Evolutionary conservation across 768 basidiomycete genomes (phyloP).

Genomic region (Saitozyma sp.): DNA sequence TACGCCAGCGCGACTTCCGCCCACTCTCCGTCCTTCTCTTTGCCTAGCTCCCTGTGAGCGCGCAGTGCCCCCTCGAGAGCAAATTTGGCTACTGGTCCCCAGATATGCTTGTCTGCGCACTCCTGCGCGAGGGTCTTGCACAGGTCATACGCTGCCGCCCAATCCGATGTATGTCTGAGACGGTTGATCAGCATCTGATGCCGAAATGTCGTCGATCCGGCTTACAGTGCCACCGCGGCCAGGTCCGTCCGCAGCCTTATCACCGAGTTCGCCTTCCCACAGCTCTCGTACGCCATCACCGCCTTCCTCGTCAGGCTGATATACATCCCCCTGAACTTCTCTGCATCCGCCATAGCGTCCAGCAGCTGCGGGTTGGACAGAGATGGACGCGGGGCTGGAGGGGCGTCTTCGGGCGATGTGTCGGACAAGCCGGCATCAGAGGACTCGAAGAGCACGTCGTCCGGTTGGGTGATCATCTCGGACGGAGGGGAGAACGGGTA

Average conservation of each 20-base stretch:
- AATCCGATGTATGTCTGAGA: conserved; percentile 26
- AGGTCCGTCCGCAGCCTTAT: conserved; percentile 79
- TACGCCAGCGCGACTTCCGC: conserved; percentile 74
- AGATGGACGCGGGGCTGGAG: conserved; percentile 18
- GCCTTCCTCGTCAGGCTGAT: conserved; percentile 71
- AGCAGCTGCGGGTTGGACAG: conserved; percentile 68
- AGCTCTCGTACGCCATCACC: conserved; percentile 78
- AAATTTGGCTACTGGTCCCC: conserved; percentile 60
- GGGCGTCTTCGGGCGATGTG: conserved; percentile 9
- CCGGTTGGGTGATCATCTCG: conserved; percentile 30
- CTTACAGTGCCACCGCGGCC: conserved; percentile 86
- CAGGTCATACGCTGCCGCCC: conserved; percentile 32
- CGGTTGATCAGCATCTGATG: conserved; percentile 2
- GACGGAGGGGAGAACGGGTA: conserved; percentile 68
- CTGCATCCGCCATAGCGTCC: conserved; percentile 60
- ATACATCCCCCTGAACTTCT: conserved; percentile 77
- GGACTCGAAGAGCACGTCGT: conserved; percentile 42
- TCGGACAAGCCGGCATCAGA: conserved; percentile 31
- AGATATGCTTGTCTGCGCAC: conserved; percentile 30
- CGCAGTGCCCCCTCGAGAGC: conserved; percentile 75
- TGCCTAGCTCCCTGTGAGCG: conserved; percentile 63
- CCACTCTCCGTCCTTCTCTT: conserved; percentile 73
- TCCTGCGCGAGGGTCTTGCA: conserved; percentile 29
- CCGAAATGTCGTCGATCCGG: neutral
- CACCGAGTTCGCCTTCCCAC: conserved; percentile 81